Evolutionary conservation across 768 basidiomycete species (phyloP).

Genomic region (Thelephora ganbajun): DNA sequence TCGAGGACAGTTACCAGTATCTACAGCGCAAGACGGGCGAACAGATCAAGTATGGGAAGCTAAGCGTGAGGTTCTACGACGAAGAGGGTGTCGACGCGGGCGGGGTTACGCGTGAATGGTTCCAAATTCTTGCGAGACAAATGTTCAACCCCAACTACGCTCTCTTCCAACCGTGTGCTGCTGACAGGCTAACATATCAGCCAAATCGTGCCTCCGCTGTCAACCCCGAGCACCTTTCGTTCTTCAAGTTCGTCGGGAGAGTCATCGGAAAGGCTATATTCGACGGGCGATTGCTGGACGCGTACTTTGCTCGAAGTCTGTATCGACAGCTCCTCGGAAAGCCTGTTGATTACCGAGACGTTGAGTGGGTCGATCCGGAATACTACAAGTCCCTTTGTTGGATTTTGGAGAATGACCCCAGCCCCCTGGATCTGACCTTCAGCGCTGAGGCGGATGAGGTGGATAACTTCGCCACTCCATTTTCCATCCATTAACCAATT

Average conservation of each 20-base stretch:
- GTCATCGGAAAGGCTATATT: conserved; percentile 97
- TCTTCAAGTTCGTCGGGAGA: conserved; percentile 98
- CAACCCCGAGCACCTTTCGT: conserved; percentile 89
- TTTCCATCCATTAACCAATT: conserved; percentile 6
- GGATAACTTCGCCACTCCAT: conserved; percentile 7
- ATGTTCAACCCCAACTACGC: conserved; percentile 99
- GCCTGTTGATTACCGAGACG: conserved; percentile 88
- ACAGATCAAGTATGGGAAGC: conserved; percentile 95
- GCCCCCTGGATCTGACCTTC: conserved; percentile 77
- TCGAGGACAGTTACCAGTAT: conserved; percentile 94
- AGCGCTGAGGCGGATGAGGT: conserved; percentile 95
- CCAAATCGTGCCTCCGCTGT: conserved; percentile 90
- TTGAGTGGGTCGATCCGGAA: conserved; percentile 96
- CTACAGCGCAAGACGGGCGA: conserved; percentile 85
- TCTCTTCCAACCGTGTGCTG: conserved; percentile 94
- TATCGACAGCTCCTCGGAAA: conserved; percentile 92
- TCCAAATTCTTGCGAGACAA: conserved; percentile 92
- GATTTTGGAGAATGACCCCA: conserved; percentile 96
- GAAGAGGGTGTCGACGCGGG: conserved; percentile 99
- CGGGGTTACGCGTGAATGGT: conserved; percentile 97
- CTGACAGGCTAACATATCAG: conserved; percentile 90
- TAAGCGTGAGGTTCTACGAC: conserved; percentile 90
- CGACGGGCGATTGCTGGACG: conserved; percentile 90
- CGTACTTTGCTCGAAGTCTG: conserved; percentile 93
- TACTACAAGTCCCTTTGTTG: conserved; percentile 97